Evolutionary conservation across 306 rosid genomes (phyloP), one percentile per base, ranked within the genome.

Genomic region (Pyrus communis): DNA sequence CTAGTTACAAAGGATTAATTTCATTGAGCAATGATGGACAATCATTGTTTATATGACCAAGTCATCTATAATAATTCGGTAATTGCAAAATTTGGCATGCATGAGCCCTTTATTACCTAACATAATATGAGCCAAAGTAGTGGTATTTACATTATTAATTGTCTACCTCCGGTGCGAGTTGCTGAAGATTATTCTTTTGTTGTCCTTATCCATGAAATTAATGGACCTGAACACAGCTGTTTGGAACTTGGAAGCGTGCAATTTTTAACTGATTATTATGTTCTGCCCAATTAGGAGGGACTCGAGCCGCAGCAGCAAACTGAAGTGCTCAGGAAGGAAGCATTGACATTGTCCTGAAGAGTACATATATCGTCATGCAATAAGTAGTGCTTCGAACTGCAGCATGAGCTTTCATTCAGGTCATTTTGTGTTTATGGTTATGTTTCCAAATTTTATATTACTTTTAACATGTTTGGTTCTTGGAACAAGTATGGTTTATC

Each of bases 321-420:
- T 90, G 87, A 92, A 84, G 82, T 63, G 64, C 74, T 31, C 72
- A 65, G 66, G 60, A 55, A 75, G 69, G 68, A 60, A 60, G 59
- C 69, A 58, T 40, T 46, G 69, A 63, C 58, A 25, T 82, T 69
- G 54, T 79, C 67, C 77, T 69, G 71, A 70, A 57, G 74, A 87
- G 87, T 84, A 77, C 72, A 80, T 83, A 78, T 82, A 71, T 43
- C 55, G 68, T 78, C 78, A 73, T 83, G 78, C 77, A 88, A 85
- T 86, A 87, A 88, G 77, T 80, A 42, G 81, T 78, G 76, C 75
- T 71, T 71, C 63, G 52, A 74, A 82, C 82, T 82, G 90, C 86
- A 77, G 76, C 85, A 78, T 76, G 90, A 79, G 81, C 84, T 76
- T 68, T 85, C 74, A 81, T 67, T 80, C 81, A 69, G 84, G 91